Base-by-base conservation (phyloP, 495 filamentous ascomycete genomes). In the Lasiosphaeria ovina region DNA sequence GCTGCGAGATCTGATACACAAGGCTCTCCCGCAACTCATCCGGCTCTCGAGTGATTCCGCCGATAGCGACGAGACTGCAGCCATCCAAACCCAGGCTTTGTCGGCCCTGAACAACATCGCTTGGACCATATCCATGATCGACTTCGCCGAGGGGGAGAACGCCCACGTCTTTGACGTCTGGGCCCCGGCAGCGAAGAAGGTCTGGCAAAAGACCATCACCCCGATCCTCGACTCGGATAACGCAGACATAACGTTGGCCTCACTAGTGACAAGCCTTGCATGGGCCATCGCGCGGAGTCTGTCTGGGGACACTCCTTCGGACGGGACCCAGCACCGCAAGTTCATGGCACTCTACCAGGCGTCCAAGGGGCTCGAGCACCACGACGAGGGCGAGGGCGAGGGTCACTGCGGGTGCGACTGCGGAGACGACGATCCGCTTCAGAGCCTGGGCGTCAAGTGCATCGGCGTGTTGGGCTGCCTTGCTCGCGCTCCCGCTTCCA, bases 291-390 rank as follows among this genome's bases (percentile, higher is more conserved):
- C 84, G 24, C 81, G 83, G 42, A 78, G 71, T 34, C 71, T 83
- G 14, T 69, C 75, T 54, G 82, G 79, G 35, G 60, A 70, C 38
- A 68, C 81, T 6, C 77, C 77, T n/a, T 58, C 83, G 10, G 61
- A 70, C 31, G 72, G 67, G 32, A 74, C 72, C 12, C 79, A 84
- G 63, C 82, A 82, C 40, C 74, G 77, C 57, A 83, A 79, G 53
- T 87, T 87, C 65, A 84, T 87, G 57, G 74, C 82, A 35, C 75
- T 87, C 42, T 86, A 85, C 62, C 78, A 82, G 47, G 82, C 81
- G 14, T 77, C 83, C 54, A 77, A 74, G 58, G 67, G 50, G 42
- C 59, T 76, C 7, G 54, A 24, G 24, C 24, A 24, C 24, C 24
- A 24, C 24, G 24, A 24, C 24, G 24, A 24, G 24, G 24, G 58